Conservation (phyloP, 1,139 yeast species). For the Sugiyamaella japonica region DNA sequence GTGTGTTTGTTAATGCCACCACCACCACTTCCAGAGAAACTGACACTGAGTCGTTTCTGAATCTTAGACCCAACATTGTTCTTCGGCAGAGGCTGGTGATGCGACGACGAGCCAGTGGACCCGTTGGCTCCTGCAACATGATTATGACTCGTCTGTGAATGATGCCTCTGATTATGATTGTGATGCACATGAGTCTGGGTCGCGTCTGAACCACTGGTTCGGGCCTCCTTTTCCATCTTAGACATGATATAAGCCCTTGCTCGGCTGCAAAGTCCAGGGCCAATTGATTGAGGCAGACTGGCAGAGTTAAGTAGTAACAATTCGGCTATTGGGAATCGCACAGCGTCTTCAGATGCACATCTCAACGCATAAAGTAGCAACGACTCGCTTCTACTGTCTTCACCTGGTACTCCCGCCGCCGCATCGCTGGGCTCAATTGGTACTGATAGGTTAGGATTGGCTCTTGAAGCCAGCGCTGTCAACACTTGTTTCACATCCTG, state of each 20-base stretch:
- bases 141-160: not conserved
- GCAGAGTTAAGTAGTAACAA: slow-evolving; percentile 68
- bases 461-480: slow-evolving; percentile 45
- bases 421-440: slow-evolving; percentile 23
- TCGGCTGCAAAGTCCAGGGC: slow-evolving; percentile 5
- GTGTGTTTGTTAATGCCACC: slow-evolving; percentile 4
- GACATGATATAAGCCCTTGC: slow-evolving; percentile 14
- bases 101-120: not conserved
- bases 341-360: slow-evolving; percentile 30
- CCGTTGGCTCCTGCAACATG: slow-evolving; percentile 1
- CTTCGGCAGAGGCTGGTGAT: not conserved
- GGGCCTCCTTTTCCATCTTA: slow-evolving; percentile 15
- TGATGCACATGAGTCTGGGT: not conserved
- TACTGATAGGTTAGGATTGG: slow-evolving; percentile 40
- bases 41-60: slow-evolving; percentile 25
- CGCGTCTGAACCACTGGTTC: slow-evolving; percentile 1
- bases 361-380: slow-evolving; percentile 37
- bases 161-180: not conserved
- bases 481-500: slow-evolving; percentile 38
- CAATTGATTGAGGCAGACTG: slow-evolving; percentile 30
- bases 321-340: slow-evolving; percentile 68
- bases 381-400: slow-evolving; percentile 28
- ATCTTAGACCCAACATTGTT: slow-evolving; percentile 16
- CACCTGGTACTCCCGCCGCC: not conserved
- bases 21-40: slow-evolving; percentile 15